Evolutionary conservation across 768 basidiomycete species (phyloP), one percentile per base, ranked within the genome.

Genomic region (Cubamyces lactineus): DNA sequence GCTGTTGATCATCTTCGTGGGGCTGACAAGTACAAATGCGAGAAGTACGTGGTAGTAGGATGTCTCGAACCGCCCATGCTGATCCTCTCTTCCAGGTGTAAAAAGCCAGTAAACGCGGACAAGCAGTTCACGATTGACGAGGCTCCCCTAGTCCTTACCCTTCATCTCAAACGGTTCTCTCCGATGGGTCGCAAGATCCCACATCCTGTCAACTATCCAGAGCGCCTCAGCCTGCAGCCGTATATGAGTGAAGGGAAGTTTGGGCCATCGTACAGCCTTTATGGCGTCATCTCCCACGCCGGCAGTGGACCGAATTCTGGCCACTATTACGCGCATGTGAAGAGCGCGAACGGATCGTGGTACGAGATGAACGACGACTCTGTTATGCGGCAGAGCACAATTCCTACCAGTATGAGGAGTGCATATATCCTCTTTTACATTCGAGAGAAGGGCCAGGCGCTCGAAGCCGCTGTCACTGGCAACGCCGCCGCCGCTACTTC

Each of bases 391-490:
- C 70, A 74, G 15, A 71, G 66, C 17, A 64, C 73, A 16, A 66
- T 82, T 5, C 88, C 92, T 1, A 75, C 87, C 28, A 74, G 76
- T 59, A 84, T 86, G 76, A 88, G 86, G 75, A 92, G 84, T 70
- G 97, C 97, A 61, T 99, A 99, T 67, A 84, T 98, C 64, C 79
- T 99, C 59, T 95, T 96, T 77, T 99, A 98, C 74, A 83, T 94
- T 46, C 86, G 86, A 53, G 86, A 88, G 59, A 89, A 86, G 73
- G 92, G 92, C 7, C 87, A 92, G 69, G 83, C 80, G 5, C 76
- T 92, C 49, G 84, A 89, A 66, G 85, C 86, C 17, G 87, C 84
- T 5, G 76, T 79, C 77, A 23, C 68, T 76, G 19, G 67, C 51
- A 56, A 41, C 42, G 51, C 58, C 42, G 21, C 45, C 19, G 17